Base-by-base conservation (phyloP, 768 basidiomycete genomes). In the Termitomyces heimii region DNA sequence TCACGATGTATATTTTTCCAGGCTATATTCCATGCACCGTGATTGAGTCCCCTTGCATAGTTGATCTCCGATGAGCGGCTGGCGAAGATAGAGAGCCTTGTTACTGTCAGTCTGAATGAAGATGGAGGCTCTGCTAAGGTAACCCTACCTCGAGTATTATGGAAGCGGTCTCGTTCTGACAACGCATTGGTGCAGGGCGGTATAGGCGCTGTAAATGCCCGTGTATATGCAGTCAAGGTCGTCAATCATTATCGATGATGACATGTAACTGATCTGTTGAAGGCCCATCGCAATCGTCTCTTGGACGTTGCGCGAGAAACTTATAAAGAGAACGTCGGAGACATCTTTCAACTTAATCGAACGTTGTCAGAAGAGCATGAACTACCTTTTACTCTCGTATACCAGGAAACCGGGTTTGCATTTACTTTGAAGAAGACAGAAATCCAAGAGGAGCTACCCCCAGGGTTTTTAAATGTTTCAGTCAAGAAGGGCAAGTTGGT, bases 261-360 rank as follows among this genome's bases (percentile, higher is more conserved):
- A 22, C n/a, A n/a, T 6, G 4, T 14, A 28, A 18, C 47, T 59
- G 20, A 39, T 34, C 28, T 40, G 32, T 29, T 50, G 7, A 46
- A 88, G 82, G 89, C 92, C 3, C 89, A 90, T 59, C 81, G 79
- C 65, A 91, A 93, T 62, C 83, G 83, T 29, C 77, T 96, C 10
- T 85, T 99, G 31, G 96, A 98, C 61, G 93, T 98, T 7, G 97
- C 96, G 2, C 82, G 97, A 3, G 93, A 93, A 68, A 95, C 95
- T 0, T 98, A 88, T 75, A 92, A 88, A 63, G 95, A 99, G 69
- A 96, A 96, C 62, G 80, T 96, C 44, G 81, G 84, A 16, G 96
- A 99, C 65, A 92, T 97, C 53, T 85, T 85, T 60, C 79, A 85
- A 53, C 74, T 94, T 35, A 82, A 82, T 58, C 74, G 75, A 16